Conservation (phyloP, 164 flowering plant genomes). For the Vitis rotundifolia region DNA sequence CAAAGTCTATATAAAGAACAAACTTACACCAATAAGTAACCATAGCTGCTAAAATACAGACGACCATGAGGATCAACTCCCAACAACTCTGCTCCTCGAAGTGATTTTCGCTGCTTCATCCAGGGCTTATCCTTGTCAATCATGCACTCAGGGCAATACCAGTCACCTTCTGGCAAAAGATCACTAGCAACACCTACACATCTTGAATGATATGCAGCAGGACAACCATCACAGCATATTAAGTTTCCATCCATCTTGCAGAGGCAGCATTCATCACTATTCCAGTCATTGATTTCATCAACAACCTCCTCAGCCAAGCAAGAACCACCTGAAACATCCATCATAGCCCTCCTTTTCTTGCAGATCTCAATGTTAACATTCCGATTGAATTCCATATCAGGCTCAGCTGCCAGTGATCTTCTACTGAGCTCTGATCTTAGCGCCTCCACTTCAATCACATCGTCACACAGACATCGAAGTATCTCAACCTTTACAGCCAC, state of each 20-base stretch:
- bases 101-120: constrained; percentile 46
- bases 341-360: constrained; percentile 47
- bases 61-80: constrained; percentile 83
- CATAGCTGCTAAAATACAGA: constrained; percentile 61
- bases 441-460: constrained; percentile 66
- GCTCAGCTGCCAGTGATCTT: constrained; percentile 52
- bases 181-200: constrained; percentile 79
- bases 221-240: constrained; percentile 99
- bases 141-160: constrained; percentile 93
- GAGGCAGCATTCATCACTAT: constrained; percentile 94
- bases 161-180: constrained; percentile 90
- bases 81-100: constrained; percentile 81
- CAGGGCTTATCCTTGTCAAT: constrained; percentile 47
- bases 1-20: neutral
- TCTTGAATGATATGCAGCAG: constrained; percentile 93
- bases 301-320: constrained; percentile 44
- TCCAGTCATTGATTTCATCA: constrained; percentile 62
- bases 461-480: constrained; percentile 82
- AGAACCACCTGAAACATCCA: constrained; percentile 42
- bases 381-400: constrained; percentile 47
- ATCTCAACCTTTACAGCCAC: constrained; percentile 62
- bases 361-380: constrained; percentile 24
- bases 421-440: constrained; percentile 72
- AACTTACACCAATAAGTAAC: constrained; percentile 93
- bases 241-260: constrained; percentile 97